These are phyloP conservation scores for Seminavis robusta DNA, from an alignment of 108 stramenopile species.

Conservation along the genomic window DNA sequence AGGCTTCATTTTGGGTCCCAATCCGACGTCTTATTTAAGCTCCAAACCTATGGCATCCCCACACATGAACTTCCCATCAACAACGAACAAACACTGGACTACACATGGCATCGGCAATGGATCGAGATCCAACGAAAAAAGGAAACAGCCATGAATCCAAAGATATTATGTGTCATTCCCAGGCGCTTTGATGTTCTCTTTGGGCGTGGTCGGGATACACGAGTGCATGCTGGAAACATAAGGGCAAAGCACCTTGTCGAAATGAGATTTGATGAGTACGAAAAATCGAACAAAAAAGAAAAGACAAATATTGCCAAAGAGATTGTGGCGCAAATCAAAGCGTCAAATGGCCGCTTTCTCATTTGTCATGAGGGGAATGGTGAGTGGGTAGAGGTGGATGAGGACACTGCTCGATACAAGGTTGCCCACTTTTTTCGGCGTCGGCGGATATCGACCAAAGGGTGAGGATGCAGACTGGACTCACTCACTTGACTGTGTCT, in stretches of 20 bases:
- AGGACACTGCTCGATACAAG: constrained; percentile 15
- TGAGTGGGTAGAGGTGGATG: constrained; percentile 20
- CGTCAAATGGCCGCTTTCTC: constrained; percentile 21
- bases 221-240: constrained; percentile 19
- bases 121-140: neutral
- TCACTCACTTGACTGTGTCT: neutral
- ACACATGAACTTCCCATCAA: neutral
- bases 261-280: constrained; percentile 10
- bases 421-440: constrained; percentile 21
- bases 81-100: constrained; percentile 2
- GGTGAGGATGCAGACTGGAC: too few species aligned
- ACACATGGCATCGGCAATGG: constrained; percentile 26
- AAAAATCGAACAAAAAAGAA: constrained; percentile 4
- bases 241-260: constrained; percentile 7
- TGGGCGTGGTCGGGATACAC: too few species aligned
- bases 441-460: too few species aligned
- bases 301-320: constrained; percentile 17
- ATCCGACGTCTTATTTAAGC: constrained; percentile 5
- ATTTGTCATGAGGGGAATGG: constrained; percentile 2
- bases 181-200: too few species aligned
- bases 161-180: too few species aligned
- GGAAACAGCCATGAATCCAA: too few species aligned
- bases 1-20: constrained; percentile 6
- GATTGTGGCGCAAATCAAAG: constrained; percentile 16
- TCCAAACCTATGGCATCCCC: constrained; percentile 29